A percentile compares a stretch with the other conserved stretches of the same genome.
phyloP scores from a whole-genome alignment of 257 asterid species.

The Capsicum baccatum region DNA sequence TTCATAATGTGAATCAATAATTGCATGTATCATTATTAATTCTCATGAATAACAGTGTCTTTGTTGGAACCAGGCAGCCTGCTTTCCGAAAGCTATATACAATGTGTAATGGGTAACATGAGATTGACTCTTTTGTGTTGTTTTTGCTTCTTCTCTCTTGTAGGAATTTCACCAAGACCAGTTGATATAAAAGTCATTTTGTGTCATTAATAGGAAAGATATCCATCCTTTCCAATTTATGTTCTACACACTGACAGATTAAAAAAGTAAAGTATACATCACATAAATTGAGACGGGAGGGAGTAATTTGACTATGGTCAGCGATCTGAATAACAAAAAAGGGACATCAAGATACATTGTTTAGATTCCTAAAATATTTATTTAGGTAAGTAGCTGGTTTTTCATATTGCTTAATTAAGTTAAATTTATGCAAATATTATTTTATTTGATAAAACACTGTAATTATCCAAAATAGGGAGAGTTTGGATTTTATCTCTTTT shows the following conservation, averaged over 20 bases:
- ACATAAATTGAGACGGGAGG: neutral
- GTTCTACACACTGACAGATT: neutral
- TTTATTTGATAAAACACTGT: too few species aligned
- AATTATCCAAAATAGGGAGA: too few species aligned
- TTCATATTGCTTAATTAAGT: neutral
- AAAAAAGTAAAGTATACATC: neutral
- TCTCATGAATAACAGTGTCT: conserved; percentile 29
- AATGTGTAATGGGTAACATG: neutral
- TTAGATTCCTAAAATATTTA: neutral
- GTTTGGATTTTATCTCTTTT: too few species aligned
- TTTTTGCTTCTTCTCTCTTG: neutral
- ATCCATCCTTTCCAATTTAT: neutral
- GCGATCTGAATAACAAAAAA: neutral
- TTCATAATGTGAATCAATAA: conserved; percentile 38
- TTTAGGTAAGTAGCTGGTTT: neutral
- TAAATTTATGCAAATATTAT: too few species aligned
- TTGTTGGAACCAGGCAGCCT: neutral
- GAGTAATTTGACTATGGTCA: neutral
- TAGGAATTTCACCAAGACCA: conserved; percentile 8
- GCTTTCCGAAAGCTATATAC: neutral
- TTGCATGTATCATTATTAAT: conserved; percentile 30
- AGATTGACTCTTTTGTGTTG: neutral
- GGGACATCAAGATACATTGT: neutral
- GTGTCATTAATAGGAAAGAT: neutral
- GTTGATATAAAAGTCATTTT: conserved; percentile 7